Base-by-base conservation (phyloP, 169 alveolate species). In the Sarcocystis neurona region DNA sequence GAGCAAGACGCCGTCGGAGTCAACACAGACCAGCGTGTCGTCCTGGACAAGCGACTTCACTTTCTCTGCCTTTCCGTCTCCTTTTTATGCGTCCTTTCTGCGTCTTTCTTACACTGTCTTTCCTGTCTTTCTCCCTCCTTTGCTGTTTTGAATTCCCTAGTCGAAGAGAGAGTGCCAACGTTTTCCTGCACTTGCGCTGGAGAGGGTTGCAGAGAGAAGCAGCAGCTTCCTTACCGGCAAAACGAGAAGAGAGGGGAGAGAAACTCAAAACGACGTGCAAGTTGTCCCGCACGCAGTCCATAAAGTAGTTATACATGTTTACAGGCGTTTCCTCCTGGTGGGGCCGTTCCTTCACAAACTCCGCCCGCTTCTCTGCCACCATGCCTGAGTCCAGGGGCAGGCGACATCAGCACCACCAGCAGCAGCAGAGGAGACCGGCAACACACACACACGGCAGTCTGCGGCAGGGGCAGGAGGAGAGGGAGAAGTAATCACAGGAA, bases 261-360 rank as follows among this genome's bases (percentile, higher is more conserved):
- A 98, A 98, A 85, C 99, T 97, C 53, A 98, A 95, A 68, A 97
- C 96, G 74, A 98, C 90, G 91, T 97, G 99, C 87, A 97, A 94
- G 94, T 98, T 97, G 94, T 97, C 98, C 93, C 99, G 96, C 43
- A 98, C 97, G 88, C 98, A 96, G 92, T 97, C 98, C 88, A 98
- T 94, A 89, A 97, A 96, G 88, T 94, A 97, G 90, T 92, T 94
- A 97, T 97, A 96, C 88, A 89, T n/a, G 84, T 89, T 89, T 50
- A 88, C 68, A 82, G 84, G 68, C 34, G 72, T 89, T 48, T 89
- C 92, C 63, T 82, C 90, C 87, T 66, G 32, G 68, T 74, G 66
- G 3, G 92, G 90, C n/a, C 90, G 63, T 60, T 89, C 92, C 84
- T 84, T 84, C 84, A 84, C 37, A 46, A 80, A 80, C 47, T 89